Conservation (phyloP, 2,329 filamentous ascomycete genomes). For the Beauveria australis region DNA sequence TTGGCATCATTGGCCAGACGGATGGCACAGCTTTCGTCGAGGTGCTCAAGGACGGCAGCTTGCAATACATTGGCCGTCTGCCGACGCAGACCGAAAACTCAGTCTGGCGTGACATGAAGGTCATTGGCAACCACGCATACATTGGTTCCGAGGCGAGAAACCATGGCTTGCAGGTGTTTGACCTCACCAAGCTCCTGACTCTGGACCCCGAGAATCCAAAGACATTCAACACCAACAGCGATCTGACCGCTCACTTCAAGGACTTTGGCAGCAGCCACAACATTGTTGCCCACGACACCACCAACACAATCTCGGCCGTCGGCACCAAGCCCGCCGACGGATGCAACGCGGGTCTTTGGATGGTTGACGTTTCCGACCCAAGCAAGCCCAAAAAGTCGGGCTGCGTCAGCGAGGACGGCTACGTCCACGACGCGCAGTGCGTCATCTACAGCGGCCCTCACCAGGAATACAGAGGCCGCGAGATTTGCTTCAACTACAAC, state of each 20-base stretch:
- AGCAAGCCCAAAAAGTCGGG: constrained; percentile 41
- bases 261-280: constrained; percentile 35
- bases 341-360: constrained; percentile 43
- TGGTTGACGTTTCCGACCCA: constrained; percentile 46
- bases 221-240: constrained; percentile 22
- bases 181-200: constrained; percentile 45
- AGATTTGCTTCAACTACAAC: constrained; percentile 51
- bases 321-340: constrained; percentile 27
- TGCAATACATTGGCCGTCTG: constrained; percentile 37
- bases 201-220: constrained; percentile 30
- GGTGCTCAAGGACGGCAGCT: constrained; percentile 30
- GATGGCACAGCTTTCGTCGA: constrained; percentile 41
- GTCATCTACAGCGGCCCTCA: constrained; percentile 46
- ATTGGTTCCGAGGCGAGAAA: constrained; percentile 33
- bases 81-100: constrained; percentile 29
- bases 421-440: constrained; percentile 53
- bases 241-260: constrained; percentile 26
- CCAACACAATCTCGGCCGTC: constrained; percentile 35
- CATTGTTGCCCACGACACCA: constrained; percentile 30
- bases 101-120: constrained; percentile 34
- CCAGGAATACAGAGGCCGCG: constrained; percentile 34
- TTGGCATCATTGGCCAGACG: constrained; percentile 35
- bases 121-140: constrained; percentile 26
- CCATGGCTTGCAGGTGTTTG: constrained; percentile 56
- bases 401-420: constrained; percentile 40